Evolutionary conservation across 257 asterid genomes (phyloP), one percentile per base, ranked within the genome.

Genomic region (Primulina tabacum): DNA sequence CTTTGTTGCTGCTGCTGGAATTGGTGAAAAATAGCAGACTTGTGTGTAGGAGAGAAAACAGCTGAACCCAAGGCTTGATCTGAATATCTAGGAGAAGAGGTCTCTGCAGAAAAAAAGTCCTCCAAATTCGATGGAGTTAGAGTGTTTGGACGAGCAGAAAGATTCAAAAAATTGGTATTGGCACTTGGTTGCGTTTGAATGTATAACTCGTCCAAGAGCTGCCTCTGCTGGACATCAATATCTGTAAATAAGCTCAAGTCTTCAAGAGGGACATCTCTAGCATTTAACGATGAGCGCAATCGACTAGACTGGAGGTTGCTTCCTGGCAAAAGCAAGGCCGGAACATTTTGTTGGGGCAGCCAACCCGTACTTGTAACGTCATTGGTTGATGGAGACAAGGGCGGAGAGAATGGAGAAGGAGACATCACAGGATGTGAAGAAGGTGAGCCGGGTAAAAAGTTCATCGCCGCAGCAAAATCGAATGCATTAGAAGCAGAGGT

Each of bases 1-100:
- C 77, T 83, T 83, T 83, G 88, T 73, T 85, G 93, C 82, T 81
- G 89, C 85, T 87, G 96, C 72, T 87, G 95, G 83, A 87, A 88
- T 61, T 87, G 97, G 76, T 84, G 87, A 47, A 82, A 73, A 74
- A 80, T 71, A 0, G 85, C 85, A 5, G 95, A 82, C 72, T 75
- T 86, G 72, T 85, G 96, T 2, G 85, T 76, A 2, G 93, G 92
- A 29, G 92, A 82, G 82, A 81, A 86, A 75, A 81, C 82, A 9
- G 83, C 75, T 26, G 87, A 78, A 69, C 81, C 76, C 68, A 85
- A 50, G 18, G 80, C 68, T 60, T 80, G 90, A 70, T 89, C 95
- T 6, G 88, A 78, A 67, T 85, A 85, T 75, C 88, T 76, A 28
- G 90, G 95, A 75, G 96, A 50, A 16, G 57, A 87, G 80, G 88